Evolutionary conservation across 2,329 filamentous ascomycete genomes (phyloP), one percentile per base, ranked within the genome.

Genomic region (Clonostachys solani): DNA sequence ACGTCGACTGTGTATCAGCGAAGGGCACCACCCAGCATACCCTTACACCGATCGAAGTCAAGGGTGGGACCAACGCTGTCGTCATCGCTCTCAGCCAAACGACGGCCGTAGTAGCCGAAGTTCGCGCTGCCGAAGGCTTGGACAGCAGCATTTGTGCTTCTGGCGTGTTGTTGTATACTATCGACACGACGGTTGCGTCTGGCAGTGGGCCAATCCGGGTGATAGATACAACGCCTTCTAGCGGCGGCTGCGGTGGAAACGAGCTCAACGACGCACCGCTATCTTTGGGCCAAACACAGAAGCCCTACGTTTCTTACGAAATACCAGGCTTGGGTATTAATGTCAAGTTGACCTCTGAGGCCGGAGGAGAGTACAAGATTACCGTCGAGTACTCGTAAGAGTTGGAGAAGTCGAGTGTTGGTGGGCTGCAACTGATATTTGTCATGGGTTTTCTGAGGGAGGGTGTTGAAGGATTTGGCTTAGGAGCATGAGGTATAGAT

Each of bases 151-250:
- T 60, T 1, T 69, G 65, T 43, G 58, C 60, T 1, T 54, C 60
- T 1, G 65, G 65, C 10, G 58, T 69, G 15, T 53, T 68, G 16
- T 49, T 69, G 6, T 68, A 69, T 47, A 65, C 58, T 0, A 50
- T 68, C 1, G 60, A 61, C n/a, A 66, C 62, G 1, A 49, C 47
- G 1, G 49, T 52, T 1, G 43, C 46, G 4, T 60, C 63, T 3
- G 63, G 63, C 6, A 47, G 58, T 15, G 65, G 63, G 1, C 59
- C 63, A 1, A 52, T 66, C 8, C 54, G 54, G 2, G 63, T 69
- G 15, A 37, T 67, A 1, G 63, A 68, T 45, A 49, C 52, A 1
- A 69, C 57, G 2, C 61, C 64, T 4, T 40, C 44, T 2, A 60
- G 60, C 3, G 54, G 54, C 6, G 56, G 58, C 3, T 68, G 63